Evolutionary conservation across 2,329 filamentous ascomycete genomes (phyloP).

Genomic region (Colletotrichum aenigma): DNA sequence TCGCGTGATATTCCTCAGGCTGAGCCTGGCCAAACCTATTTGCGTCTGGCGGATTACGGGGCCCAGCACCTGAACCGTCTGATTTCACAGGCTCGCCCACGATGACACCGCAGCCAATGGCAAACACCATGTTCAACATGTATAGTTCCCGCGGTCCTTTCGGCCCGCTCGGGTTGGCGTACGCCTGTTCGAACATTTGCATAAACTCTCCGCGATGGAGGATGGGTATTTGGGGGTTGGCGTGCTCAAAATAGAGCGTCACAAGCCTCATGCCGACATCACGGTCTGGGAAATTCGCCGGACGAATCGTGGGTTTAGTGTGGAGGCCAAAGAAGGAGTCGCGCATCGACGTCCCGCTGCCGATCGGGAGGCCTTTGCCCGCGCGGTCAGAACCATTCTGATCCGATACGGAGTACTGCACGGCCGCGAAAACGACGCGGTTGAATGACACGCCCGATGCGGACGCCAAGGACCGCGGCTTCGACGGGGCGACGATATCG

Average conservation of each 20-base stretch:
- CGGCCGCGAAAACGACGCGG: slow-evolving; percentile 89
- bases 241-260: slow-evolving; percentile 91
- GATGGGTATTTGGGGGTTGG: slow-evolving; percentile 94
- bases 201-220: slow-evolving; percentile 89
- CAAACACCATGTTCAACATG: slow-evolving; percentile 95
- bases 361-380: slow-evolving; percentile 49
- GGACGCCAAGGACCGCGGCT: slow-evolving; percentile 81
- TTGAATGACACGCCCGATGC: slow-evolving; percentile 94
- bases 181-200: slow-evolving; percentile 83
- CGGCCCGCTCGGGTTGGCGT: slow-evolving; percentile 68
- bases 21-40: slow-evolving; percentile 61
- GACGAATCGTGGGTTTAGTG: slow-evolving; percentile 85
- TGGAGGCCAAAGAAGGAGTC: slow-evolving; percentile 98
- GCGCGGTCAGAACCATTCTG: slow-evolving; percentile 56
- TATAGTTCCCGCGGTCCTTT: slow-evolving; percentile 85
- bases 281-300: slow-evolving; percentile 81
- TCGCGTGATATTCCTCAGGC: slow-evolving; percentile 95
- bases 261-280: slow-evolving; percentile 76
- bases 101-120: slow-evolving; percentile 93
- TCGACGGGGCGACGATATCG: slow-evolving; percentile 77
- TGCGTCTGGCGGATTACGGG: slow-evolving; percentile 27
- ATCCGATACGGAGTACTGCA: slow-evolving; percentile 73
- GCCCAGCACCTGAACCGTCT: slow-evolving; percentile 38
- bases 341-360: slow-evolving; percentile 79
- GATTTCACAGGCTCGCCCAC: slow-evolving; percentile 67